Conservation (phyloP, 1,284 basidiomycete genomes). For the Bondarzewia mesenterica region DNA sequence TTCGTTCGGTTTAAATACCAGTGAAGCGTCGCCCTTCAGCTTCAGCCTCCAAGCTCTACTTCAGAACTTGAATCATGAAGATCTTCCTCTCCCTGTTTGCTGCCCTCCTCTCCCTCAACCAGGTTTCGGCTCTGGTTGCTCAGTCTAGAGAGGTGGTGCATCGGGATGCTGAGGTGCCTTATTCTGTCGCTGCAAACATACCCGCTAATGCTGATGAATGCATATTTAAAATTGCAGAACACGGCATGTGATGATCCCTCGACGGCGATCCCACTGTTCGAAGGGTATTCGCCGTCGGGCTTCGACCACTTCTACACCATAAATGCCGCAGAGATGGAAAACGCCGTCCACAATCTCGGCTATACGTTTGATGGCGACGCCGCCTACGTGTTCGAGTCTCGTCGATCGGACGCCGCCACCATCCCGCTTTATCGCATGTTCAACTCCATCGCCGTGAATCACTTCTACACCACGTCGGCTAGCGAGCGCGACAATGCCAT, state of each 20-base stretch:
- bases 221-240: no score
- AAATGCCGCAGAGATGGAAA: background rate
- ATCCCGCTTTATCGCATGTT: constrained; percentile 10
- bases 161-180: no score
- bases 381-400: background rate
- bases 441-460: constrained; percentile 6
- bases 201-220: no score
- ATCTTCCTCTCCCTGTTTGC: no score
- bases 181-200: no score
- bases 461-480: constrained; percentile 13
- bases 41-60: no score
- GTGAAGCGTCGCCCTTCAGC: no score
- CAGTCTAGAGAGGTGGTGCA: no score
- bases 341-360: background rate
- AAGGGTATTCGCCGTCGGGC: background rate
- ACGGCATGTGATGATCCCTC: background rate
- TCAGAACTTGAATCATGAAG: no score
- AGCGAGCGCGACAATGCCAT: constrained; percentile 8
- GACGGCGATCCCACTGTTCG: background rate
- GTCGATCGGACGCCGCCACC: background rate
- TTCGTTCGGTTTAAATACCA: no score
- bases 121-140: no score
- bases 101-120: no score
- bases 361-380: background rate
- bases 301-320: background rate